Conservation (phyloP, 805 yeast genomes). For the Candida maesae region DNA sequence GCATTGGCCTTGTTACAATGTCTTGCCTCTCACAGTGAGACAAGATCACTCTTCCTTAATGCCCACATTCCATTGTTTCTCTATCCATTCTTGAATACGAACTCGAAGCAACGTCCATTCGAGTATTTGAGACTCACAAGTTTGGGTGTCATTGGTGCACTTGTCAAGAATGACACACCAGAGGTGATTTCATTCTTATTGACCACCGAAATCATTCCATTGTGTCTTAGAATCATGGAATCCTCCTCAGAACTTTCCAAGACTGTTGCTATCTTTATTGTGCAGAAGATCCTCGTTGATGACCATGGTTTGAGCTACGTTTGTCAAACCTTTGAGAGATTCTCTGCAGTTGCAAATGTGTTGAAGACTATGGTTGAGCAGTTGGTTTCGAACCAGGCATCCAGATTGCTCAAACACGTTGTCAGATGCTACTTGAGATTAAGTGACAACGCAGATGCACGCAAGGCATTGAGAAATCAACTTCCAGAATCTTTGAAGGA, state of each 20-base stretch:
- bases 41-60: constrained; percentile 75
- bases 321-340: constrained; percentile 93
- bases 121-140: constrained; percentile 91
- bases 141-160: constrained; percentile 94
- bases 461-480: constrained; percentile 77
- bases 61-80: constrained; percentile 91
- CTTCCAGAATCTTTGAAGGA: constrained; percentile 86
- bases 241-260: constrained; percentile 89
- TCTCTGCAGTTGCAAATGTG: constrained; percentile 90
- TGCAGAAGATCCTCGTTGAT: constrained; percentile 88
- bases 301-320: constrained; percentile 88
- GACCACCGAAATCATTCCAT: constrained; percentile 95
- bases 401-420: constrained; percentile 85
- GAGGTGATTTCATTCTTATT: constrained; percentile 88
- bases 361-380: constrained; percentile 86
- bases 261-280: constrained; percentile 94
- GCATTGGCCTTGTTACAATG: constrained; percentile 93
- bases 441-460: constrained; percentile 85
- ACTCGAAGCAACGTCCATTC: constrained; percentile 86
- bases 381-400: constrained; percentile 69
- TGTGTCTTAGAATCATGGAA: constrained; percentile 93
- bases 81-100: constrained; percentile 91
- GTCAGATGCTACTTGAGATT: constrained; percentile 90
- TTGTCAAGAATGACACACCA: constrained; percentile 93
- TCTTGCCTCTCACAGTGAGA: constrained; percentile 92